These are phyloP conservation scores for Mortierella sp. DNA, from an alignment of 371 early-diverging fungal species.

Conservation along the genomic window DNA sequence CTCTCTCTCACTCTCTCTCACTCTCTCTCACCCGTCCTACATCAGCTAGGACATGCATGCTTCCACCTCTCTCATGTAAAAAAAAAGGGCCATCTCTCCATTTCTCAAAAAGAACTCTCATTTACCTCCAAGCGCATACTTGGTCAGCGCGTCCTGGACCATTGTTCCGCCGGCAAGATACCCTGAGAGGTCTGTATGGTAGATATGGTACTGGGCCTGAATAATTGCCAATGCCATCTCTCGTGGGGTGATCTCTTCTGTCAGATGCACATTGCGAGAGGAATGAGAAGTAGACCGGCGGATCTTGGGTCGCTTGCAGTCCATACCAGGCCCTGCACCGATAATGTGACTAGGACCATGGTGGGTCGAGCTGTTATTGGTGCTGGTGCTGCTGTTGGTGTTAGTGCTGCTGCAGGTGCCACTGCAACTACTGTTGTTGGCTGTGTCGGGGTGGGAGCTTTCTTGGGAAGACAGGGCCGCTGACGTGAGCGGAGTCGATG, in stretches of 20 bases:
- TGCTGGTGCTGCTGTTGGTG: not conserved
- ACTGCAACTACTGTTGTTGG: conserved; percentile 6
- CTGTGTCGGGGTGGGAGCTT: not conserved
- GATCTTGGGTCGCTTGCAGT: conserved; percentile 4
- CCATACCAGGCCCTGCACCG: not conserved
- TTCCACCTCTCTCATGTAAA: too few species aligned
- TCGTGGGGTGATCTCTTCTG: conserved; percentile 36
- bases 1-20: too few species aligned
- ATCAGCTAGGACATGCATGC: too few species aligned
- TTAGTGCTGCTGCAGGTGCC: not conserved
- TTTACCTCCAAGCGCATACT: conserved; percentile 45
- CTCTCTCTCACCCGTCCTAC: too few species aligned
- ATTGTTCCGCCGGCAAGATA: conserved; percentile 39
- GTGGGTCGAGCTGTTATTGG: not conserved
- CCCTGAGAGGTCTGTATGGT: conserved; percentile 47
- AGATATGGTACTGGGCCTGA: conserved; percentile 46
- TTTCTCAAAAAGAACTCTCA: too few species aligned
- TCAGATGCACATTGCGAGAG: conserved; percentile 31
- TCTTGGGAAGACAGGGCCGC: not conserved
- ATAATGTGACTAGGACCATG: not conserved
- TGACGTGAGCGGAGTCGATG: not conserved
- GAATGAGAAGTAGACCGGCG: conserved; percentile 37
- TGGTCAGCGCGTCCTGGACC: conserved; percentile 45
- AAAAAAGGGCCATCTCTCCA: too few species aligned
- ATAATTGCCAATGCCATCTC: conserved; percentile 47